Conservation (phyloP, 176 grass and related monocot genomes). For the Guadua angustifolia region DNA sequence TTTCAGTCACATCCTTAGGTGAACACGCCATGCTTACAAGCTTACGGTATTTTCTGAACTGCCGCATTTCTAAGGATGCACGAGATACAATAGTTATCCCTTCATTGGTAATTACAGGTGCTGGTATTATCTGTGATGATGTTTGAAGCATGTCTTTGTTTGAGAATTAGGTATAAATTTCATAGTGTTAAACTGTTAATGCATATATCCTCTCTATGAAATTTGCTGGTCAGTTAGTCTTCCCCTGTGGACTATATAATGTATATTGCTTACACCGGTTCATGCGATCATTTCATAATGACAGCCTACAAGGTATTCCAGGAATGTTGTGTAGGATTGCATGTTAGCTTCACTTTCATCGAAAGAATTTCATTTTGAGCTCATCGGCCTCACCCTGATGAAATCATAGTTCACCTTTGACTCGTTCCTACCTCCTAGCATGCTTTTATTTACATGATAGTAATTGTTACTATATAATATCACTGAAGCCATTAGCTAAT, state of each 20-base stretch:
- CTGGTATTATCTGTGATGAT: not conserved
- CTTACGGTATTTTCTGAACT: not conserved
- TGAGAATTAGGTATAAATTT: not conserved
- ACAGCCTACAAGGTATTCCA: not conserved
- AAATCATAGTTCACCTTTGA: constrained; percentile 9
- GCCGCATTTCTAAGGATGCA: not conserved
- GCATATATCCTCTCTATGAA: not conserved
- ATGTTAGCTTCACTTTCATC: not conserved
- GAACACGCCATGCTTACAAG: not conserved
- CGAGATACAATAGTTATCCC: not conserved
- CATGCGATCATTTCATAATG: not conserved
- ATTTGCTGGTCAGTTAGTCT: not conserved
- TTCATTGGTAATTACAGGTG: not conserved
- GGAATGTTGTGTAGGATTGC: not conserved
- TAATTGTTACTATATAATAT: constrained; percentile 8
- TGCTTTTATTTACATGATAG: not conserved
- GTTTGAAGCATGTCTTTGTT: not conserved
- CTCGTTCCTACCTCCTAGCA: constrained; percentile 5
- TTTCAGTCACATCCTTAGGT: not conserved
- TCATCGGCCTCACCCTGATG: too few species aligned
- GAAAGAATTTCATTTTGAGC: not conserved
- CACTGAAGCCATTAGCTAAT: not conserved
- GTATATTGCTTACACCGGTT: not conserved
- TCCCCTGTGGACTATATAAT: not conserved
- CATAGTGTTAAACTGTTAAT: not conserved